These are phyloP conservation scores for Hydnomerulius pinastri DNA, from an alignment of 768 basidiomycete species.

Conservation along the genomic window DNA sequence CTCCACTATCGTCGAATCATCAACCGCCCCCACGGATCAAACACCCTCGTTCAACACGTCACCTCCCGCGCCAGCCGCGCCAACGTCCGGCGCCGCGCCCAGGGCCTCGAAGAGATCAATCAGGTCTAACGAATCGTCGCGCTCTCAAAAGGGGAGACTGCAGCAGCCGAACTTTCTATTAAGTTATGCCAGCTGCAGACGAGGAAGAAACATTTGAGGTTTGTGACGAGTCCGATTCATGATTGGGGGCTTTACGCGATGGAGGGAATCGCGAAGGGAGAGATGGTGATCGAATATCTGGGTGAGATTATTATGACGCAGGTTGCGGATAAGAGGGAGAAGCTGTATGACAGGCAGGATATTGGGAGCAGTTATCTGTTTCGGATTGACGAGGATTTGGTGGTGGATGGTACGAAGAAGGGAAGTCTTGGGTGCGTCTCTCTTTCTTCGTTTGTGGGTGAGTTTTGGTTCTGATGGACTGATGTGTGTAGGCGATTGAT, in stretches of 20 bases:
- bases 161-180: conserved; percentile 72
- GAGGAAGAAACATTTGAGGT: conserved; percentile 95
- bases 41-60: conserved; percentile 55
- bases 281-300: conserved; percentile 99
- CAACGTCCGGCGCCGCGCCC: conserved; percentile 86
- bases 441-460: not conserved
- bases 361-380: conserved; percentile 99
- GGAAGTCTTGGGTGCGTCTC: conserved; percentile 91
- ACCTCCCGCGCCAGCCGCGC: conserved; percentile 88
- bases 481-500: conserved; percentile 75
- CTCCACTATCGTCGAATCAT: conserved; percentile 45
- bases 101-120: conserved; percentile 93
- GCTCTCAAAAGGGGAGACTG: conserved; percentile 72
- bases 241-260: conserved; percentile 99
- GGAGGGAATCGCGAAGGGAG: conserved; percentile 90
- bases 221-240: conserved; percentile 93
- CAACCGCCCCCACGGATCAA: conserved; percentile 39
- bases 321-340: conserved; percentile 96
- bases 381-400: conserved; percentile 95
- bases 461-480: too few species aligned
- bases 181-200: conserved; percentile 99
- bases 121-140: conserved; percentile 82
- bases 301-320: conserved; percentile 95
- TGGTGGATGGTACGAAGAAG: conserved; percentile 99
- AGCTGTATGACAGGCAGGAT: conserved; percentile 94